phyloP scores from a whole-genome alignment of 164 flowering plant species.

The Protea cynaroides region DNA sequence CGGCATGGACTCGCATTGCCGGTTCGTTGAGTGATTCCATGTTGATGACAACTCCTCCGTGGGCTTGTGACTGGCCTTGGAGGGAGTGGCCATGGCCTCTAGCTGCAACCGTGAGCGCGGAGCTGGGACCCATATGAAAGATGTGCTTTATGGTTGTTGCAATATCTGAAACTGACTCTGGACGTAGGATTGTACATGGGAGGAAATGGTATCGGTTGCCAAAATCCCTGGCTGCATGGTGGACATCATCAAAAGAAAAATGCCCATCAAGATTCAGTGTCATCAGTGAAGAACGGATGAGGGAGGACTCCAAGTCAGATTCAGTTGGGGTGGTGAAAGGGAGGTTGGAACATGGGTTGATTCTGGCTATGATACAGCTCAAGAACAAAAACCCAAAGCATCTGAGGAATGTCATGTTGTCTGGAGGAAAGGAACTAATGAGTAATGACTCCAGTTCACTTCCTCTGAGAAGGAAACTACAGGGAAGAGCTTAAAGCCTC shows the following conservation, averaged over 20 bases:
- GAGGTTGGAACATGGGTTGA: conserved; percentile 37
- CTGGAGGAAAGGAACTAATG: conserved; percentile 21
- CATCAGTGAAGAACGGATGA: conserved; percentile 22
- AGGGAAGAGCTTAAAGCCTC: background rate
- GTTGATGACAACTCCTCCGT: conserved; percentile 55
- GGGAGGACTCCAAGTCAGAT: conserved; percentile 9
- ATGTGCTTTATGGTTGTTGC: conserved; percentile 47
- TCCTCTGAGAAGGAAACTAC: conserved; percentile 4
- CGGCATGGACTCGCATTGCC: conserved; percentile 34
- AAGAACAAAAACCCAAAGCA: conserved; percentile 35
- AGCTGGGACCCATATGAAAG: conserved; percentile 41
- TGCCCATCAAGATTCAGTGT: conserved; percentile 41
- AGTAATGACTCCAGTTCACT: conserved; percentile 8
- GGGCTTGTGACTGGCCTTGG: conserved; percentile 82
- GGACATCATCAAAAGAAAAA: conserved; percentile 34
- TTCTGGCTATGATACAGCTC: conserved; percentile 26
- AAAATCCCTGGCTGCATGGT: conserved; percentile 68
- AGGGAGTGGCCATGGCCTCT: conserved; percentile 91
- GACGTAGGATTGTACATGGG: conserved; percentile 63
- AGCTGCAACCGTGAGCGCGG: conserved; percentile 73
- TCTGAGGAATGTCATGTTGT: conserved; percentile 21
- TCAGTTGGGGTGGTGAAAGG: conserved; percentile 10
- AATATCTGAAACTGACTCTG: conserved; percentile 61
- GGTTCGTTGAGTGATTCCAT: conserved; percentile 61
- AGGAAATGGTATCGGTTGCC: conserved; percentile 53